phyloP scores from a whole-genome alignment of 768 basidiomycete genomes.

The Hericium coralloides region DNA sequence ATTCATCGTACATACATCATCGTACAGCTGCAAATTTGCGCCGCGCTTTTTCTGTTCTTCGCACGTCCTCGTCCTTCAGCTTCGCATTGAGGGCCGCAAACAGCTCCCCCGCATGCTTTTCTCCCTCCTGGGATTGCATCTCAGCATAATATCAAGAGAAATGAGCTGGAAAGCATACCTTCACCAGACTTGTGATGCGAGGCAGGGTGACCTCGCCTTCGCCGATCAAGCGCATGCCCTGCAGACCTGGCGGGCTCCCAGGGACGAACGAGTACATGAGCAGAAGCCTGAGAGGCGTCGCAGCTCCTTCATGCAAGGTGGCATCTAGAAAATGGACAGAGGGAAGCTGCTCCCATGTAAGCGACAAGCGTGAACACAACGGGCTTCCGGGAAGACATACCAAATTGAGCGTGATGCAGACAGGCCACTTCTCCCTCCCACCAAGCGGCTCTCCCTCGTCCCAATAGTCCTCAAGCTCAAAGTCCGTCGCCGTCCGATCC shows the following conservation, averaged over 20 bases:
- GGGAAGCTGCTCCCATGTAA: constrained; percentile 34
- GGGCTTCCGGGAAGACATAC: constrained; percentile 29
- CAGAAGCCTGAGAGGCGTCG: constrained; percentile 51
- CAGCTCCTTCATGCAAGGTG: constrained; percentile 59
- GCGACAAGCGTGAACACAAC: not conserved
- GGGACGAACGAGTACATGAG: constrained; percentile 53
- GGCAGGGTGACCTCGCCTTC: constrained; percentile 43
- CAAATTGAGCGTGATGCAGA: constrained; percentile 70
- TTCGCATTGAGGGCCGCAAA: constrained; percentile 51
- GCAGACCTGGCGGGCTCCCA: constrained; percentile 32
- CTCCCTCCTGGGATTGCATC: constrained; percentile 40
- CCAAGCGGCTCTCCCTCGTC: constrained; percentile 67
- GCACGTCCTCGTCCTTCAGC: constrained; percentile 53
- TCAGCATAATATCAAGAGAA: not conserved
- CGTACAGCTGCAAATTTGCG: constrained; percentile 34
- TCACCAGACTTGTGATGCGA: constrained; percentile 42
- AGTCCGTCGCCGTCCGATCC: constrained; percentile 54
- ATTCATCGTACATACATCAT: not conserved
- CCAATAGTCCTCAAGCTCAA: constrained; percentile 84
- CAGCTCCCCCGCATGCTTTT: constrained; percentile 52
- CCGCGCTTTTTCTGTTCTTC: constrained; percentile 51
- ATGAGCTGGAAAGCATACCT: constrained; percentile 30
- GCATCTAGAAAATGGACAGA: constrained; percentile 68
- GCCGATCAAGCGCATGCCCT: constrained; percentile 59
- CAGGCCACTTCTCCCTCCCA: constrained; percentile 61